Evolutionary conservation across 2,329 filamentous ascomycete species (phyloP), one percentile per base, ranked within the genome.

Genomic region (Aspergillus floridensis): DNA sequence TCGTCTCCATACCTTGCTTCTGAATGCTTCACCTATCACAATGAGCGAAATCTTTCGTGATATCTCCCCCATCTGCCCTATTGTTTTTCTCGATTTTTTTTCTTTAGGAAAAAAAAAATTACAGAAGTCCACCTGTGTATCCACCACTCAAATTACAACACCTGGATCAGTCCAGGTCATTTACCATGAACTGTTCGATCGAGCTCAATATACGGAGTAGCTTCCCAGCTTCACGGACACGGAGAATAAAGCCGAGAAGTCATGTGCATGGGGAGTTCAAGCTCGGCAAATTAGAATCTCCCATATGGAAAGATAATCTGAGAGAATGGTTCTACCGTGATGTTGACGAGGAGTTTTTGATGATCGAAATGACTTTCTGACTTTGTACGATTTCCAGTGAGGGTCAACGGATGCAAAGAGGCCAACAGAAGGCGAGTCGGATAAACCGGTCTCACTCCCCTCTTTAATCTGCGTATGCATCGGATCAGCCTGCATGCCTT

Each of bases 51-150:
- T 22, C n/a, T 35, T 48, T 26, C 41, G 44, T 26, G 21, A 31
- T 54, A 19, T 41, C 53, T 22, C 11, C 14, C 4, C 22, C 31
- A 11, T 46, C 51, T 12, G 22, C n/a, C 22, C 16, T 29, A 12
- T 8, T 46, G 22, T 24, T 56, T 21, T 49, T 58, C 56, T 57
- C 47, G 16, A 14, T 4, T 14, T 38, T 29, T 5, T 35, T 26
- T 26, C 2, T 26, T 29, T 29, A 0, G 1, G 5, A 26, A 2
- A 26, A 26, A 29, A 3, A 29, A 29, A 29, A 22, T 22, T 4
- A 22, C 4, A 3, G 5, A 19, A 56, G 19, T 21, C 57, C 60
- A 59, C 52, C 41, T 32, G 31, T 58, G 60, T 53, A 38, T 19
- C 55, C 52, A 49, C 60, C 41, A 22, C 4, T n/a, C n/a, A 46